Evolutionary conservation across 192 early-diverging fungal genomes (phyloP).

Genomic region (Allomyces javanicus): DNA sequence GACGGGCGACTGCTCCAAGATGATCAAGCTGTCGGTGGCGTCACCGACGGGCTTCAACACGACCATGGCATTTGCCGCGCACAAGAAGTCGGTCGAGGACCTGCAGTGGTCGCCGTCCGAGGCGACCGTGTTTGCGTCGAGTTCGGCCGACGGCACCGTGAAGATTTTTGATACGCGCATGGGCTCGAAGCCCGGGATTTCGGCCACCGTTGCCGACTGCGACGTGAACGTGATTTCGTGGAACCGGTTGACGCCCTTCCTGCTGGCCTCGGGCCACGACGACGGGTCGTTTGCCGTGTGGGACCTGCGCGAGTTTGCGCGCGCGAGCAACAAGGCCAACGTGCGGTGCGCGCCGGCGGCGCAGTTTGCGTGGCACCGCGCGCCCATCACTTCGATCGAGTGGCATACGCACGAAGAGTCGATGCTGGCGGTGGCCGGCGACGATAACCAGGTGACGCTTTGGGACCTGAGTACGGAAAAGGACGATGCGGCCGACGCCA

Average conservation of each 20-base stretch:
- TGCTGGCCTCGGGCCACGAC: slow-evolving; percentile 83
- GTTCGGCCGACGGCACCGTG: slow-evolving; percentile 77
- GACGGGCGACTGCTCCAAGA: slow-evolving; percentile 59
- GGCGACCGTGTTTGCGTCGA: slow-evolving; percentile 75
- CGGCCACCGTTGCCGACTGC: slow-evolving; percentile 55
- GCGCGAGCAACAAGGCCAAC: slow-evolving; percentile 16
- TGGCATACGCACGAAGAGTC: slow-evolving; percentile 89
- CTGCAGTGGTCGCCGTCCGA: slow-evolving; percentile 92
- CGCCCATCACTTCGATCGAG: slow-evolving; percentile 85
- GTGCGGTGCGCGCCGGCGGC: slow-evolving; percentile 53
- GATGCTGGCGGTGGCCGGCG: slow-evolving; percentile 72
- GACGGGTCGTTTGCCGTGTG: slow-evolving; percentile 87
- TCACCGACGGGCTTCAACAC: slow-evolving; percentile 44
- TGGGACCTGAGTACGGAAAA: slow-evolving; percentile 97
- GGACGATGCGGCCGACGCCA: slow-evolving; percentile 41
- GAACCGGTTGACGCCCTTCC: slow-evolving; percentile 65
- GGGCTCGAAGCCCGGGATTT: slow-evolving; percentile 53
- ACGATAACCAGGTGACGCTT: slow-evolving; percentile 86
- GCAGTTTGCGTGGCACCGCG: slow-evolving; percentile 82
- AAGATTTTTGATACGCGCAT: slow-evolving; percentile 84
- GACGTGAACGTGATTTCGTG: slow-evolving; percentile 97
- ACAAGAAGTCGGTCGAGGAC: slow-evolving; percentile 78
- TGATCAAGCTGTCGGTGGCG: slow-evolving; percentile 66
- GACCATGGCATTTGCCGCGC: slow-evolving; percentile 63
- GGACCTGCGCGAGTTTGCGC: slow-evolving; percentile 59